Evolutionary conservation across 2,329 filamentous ascomycete species (phyloP).

Genomic region (Sclerotinia sclerotiorum): DNA sequence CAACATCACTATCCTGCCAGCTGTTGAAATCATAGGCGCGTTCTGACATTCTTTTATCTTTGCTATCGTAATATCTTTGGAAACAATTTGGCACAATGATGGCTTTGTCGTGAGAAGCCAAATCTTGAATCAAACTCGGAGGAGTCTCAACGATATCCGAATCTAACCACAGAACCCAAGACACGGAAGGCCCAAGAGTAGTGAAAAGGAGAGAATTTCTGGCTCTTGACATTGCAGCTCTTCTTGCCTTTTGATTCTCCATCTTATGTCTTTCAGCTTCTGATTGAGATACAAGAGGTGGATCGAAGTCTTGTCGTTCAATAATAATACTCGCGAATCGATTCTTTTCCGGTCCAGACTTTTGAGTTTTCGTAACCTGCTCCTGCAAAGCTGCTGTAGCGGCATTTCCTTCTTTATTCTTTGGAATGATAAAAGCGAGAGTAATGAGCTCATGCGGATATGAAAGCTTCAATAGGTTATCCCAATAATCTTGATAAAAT

Average conservation of each 20-base stretch:
- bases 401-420: conserved; percentile 85
- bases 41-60: conserved; percentile 68
- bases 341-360: conserved; percentile 68
- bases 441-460: conserved; percentile 96
- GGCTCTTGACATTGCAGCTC: conserved; percentile 88
- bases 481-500: conserved; percentile 95
- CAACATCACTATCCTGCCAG: conserved; percentile 87
- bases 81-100: conserved; percentile 95
- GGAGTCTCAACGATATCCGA: conserved; percentile 90
- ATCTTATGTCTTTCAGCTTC: conserved; percentile 91
- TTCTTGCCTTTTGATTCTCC: conserved; percentile 79
- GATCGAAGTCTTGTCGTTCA: conserved; percentile 90
- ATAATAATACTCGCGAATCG: conserved; percentile 94
- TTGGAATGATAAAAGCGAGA: conserved; percentile 92
- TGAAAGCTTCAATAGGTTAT: conserved; percentile 77
- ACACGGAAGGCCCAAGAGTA: conserved; percentile 83
- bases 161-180: conserved; percentile 97
- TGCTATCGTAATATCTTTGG: conserved; percentile 74
- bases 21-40: conserved; percentile 96
- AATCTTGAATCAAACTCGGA: conserved; percentile 80
- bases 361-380: conserved; percentile 82
- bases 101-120: conserved; percentile 83
- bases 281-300: conserved; percentile 74
- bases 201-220: conserved; percentile 95
- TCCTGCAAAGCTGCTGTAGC: conserved; percentile 82